These are phyloP conservation scores for Musa acuminata DNA, from an alignment of 176 grass and related monocot species.

Conservation along the genomic window DNA sequence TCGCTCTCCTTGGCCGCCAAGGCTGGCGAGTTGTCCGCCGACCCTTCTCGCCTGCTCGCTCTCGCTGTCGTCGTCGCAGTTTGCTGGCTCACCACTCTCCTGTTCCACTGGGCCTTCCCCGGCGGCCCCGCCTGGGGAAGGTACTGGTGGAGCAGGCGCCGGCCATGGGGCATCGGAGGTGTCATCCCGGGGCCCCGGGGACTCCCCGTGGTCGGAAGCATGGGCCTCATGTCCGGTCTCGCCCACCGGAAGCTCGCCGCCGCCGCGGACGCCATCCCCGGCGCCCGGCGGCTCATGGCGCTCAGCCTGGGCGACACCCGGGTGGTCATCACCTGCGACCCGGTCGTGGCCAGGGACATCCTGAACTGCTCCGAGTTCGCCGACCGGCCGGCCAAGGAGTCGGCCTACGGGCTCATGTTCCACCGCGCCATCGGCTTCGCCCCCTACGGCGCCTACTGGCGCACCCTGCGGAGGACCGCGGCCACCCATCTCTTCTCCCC, in stretches of 20 bases:
- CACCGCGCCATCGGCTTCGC: conserved; percentile 97
- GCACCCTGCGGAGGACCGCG: conserved; percentile 54
- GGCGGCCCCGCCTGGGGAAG: conserved; percentile 73
- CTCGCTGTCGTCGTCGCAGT: conserved; percentile 4
- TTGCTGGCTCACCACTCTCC: neutral
- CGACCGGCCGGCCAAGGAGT: conserved; percentile 79
- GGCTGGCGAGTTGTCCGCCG: conserved; percentile 24
- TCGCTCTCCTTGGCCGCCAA: conserved; percentile 46
- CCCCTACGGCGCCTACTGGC: conserved; percentile 65
- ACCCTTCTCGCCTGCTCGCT: conserved; percentile 23
- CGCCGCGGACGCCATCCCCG: conserved; percentile 2
- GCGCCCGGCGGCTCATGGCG: conserved; percentile 48
- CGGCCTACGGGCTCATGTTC: conserved; percentile 74
- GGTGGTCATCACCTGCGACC: conserved; percentile 45
- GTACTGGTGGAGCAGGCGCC: conserved; percentile 31
- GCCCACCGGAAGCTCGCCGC: conserved; percentile 64
- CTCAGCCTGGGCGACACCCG: conserved; percentile 67
- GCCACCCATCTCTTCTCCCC: conserved; percentile 80
- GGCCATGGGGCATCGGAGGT: neutral
- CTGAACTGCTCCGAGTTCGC: conserved; percentile 48
- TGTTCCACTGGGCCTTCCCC: conserved; percentile 58
- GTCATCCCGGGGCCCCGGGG: conserved; percentile 44
- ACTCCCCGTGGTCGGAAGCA: conserved; percentile 65
- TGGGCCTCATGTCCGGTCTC: conserved; percentile 78
- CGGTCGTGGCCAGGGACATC: conserved; percentile 70